These are phyloP conservation scores for Solanum chmielewskii DNA, from an alignment of 257 asterid genomes.

Conservation along the genomic window DNA sequence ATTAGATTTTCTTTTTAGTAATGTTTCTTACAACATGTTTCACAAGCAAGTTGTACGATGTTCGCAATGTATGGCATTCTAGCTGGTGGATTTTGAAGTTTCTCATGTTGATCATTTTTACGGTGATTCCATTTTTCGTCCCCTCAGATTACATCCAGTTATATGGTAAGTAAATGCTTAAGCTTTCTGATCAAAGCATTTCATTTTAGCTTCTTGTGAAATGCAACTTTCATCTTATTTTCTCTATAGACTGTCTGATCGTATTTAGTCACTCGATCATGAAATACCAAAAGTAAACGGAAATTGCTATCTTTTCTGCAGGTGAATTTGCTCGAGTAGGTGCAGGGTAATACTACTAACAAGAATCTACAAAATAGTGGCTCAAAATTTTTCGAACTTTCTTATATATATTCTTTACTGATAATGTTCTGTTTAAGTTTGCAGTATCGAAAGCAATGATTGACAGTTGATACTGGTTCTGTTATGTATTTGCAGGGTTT, in stretches of 20 bases:
- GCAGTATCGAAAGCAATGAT: background rate
- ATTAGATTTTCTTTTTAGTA: constrained; percentile 58
- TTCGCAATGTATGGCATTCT: constrained; percentile 71
- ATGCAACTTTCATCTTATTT: background rate
- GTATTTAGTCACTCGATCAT: background rate
- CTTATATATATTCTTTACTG: background rate
- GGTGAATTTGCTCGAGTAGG: constrained; percentile 93
- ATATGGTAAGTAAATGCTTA: constrained; percentile 42
- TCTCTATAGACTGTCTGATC: background rate
- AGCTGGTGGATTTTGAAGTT: constrained; percentile 71
- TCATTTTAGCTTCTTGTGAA: background rate
- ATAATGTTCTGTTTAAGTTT: background rate
- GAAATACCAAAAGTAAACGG: background rate
- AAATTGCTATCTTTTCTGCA: constrained; percentile 13
- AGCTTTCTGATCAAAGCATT: background rate
- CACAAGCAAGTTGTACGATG: constrained; percentile 42
- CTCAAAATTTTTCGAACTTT: background rate
- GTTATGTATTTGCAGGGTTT: constrained; percentile 36
- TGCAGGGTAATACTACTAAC: constrained; percentile 60
- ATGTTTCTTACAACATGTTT: constrained; percentile 61
- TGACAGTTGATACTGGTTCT: background rate
- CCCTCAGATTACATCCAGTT: constrained; percentile 61
- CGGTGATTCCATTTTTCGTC: constrained; percentile 63
- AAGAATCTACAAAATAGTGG: background rate
- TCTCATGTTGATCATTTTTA: constrained; percentile 30